Conservation (phyloP, 768 basidiomycete genomes). For the Phylloporus scabripes region DNA sequence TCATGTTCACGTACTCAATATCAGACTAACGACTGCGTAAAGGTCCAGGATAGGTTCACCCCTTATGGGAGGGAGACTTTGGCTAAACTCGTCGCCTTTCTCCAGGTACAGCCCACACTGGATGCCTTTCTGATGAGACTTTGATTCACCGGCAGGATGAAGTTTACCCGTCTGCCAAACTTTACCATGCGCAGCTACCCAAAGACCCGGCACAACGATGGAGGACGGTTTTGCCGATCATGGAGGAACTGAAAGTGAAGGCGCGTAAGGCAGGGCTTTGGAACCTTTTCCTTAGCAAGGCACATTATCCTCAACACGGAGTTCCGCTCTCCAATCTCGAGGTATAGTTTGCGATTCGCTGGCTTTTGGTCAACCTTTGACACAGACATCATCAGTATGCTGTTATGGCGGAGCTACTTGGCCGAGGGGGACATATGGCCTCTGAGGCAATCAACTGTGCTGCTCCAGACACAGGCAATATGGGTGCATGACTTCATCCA, state of each 20-base stretch:
- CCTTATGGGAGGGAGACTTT: slow-evolving; percentile 83
- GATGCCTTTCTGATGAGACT: not conserved
- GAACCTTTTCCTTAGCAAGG: slow-evolving; percentile 95
- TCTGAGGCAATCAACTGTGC: slow-evolving; percentile 91
- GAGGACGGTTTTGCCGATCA: slow-evolving; percentile 76
- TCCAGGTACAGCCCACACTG: slow-evolving; percentile 51
- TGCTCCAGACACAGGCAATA: slow-evolving; percentile 96
- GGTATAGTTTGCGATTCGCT: slow-evolving; percentile 38
- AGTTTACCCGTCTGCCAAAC: slow-evolving; percentile 68
- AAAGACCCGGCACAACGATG: slow-evolving; percentile 68
- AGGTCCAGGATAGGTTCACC: slow-evolving; percentile 93
- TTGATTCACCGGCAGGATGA: slow-evolving; percentile 57
- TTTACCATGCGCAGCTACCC: slow-evolving; percentile 82
- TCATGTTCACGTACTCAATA: not conserved
- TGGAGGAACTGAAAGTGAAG: slow-evolving; percentile 80
- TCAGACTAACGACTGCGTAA: slow-evolving; percentile 5
- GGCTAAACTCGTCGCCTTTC: slow-evolving; percentile 75
- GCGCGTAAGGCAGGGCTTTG: slow-evolving; percentile 88
- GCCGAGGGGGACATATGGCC: slow-evolving; percentile 74
- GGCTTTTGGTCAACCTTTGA: not conserved
- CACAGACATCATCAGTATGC: slow-evolving; percentile 60
- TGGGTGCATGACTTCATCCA: slow-evolving; percentile 46
- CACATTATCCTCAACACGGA: slow-evolving; percentile 86
- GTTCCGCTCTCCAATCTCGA: slow-evolving; percentile 92
- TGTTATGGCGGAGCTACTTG: slow-evolving; percentile 95